phyloP scores from a whole-genome alignment of 1,284 basidiomycete species.

The Papiliotrema nemorosa region DNA sequence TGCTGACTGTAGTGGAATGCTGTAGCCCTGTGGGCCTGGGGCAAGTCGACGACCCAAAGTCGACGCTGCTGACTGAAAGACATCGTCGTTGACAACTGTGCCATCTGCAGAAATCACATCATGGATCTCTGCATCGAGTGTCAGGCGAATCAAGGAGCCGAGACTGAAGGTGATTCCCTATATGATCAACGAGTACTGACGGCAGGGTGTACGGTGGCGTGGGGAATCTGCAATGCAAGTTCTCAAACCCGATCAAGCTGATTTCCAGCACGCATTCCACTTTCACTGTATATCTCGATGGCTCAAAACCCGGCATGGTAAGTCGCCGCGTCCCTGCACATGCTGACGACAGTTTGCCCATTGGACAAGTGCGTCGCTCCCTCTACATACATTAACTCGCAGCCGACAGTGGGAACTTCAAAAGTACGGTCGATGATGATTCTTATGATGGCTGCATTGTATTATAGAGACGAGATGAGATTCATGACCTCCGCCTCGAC shows the following conservation, averaged over 20 bases:
- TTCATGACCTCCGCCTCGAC: constrained; percentile 12
- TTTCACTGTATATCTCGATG: constrained; percentile 99
- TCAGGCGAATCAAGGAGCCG: constrained; percentile 97
- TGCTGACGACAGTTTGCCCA: constrained; percentile 68
- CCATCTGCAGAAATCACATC: constrained; percentile 95
- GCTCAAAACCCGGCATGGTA: constrained; percentile 90
- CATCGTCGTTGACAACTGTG: constrained; percentile 93
- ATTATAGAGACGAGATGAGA: not conserved
- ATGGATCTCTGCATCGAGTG: constrained; percentile 99
- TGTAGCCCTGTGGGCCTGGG: constrained; percentile 94
- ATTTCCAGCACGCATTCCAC: constrained; percentile 92
- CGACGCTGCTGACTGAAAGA: constrained; percentile 53
- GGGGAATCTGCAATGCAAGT: constrained; percentile 97
- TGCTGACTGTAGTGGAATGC: constrained; percentile 76
- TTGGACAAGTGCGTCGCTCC: constrained; percentile 73
- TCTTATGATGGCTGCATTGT: not conserved
- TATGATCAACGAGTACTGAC: too few species aligned
- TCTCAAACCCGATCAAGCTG: not conserved
- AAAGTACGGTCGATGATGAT: constrained; percentile 47
- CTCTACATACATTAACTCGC: constrained; percentile 36
- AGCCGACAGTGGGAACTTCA: constrained; percentile 51
- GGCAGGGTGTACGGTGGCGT: constrained; percentile 93
- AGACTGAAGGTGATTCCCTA: constrained; percentile 65
- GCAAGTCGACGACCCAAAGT: constrained; percentile 52
- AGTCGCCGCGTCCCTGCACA: constrained; percentile 6